These are phyloP conservation scores for Aspergillus coremiiformis DNA, from an alignment of 495 filamentous ascomycete species.

Conservation along the genomic window DNA sequence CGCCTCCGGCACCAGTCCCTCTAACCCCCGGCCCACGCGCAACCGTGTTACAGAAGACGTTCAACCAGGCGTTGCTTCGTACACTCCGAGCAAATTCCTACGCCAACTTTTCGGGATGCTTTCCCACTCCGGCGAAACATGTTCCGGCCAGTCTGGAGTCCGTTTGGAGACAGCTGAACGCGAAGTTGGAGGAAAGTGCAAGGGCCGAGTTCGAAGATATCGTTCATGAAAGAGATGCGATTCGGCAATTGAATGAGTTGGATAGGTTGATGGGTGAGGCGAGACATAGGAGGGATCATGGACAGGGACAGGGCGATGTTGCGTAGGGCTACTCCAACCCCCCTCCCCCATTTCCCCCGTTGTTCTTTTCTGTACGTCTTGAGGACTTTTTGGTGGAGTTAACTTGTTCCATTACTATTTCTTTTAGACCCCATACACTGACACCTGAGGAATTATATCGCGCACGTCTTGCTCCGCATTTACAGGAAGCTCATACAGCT, in stretches of 20 bases:
- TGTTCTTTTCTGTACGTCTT: neutral
- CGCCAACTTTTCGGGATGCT: conserved; percentile 77
- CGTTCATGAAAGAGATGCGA: conserved; percentile 59
- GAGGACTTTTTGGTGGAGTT: no score
- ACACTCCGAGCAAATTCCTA: conserved; percentile 68
- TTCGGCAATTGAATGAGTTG: conserved; percentile 71
- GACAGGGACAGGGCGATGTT: conserved; percentile 18
- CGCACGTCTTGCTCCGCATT: conserved; percentile 64
- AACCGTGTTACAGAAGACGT: conserved; percentile 59
- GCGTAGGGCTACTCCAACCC: conserved; percentile 28
- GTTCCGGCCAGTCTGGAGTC: conserved; percentile 59
- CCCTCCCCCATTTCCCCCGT: conserved; percentile 4
- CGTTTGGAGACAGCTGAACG: conserved; percentile 65
- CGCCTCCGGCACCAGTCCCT: conserved; percentile 49
- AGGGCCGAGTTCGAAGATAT: conserved; percentile 71
- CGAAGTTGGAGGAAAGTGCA: conserved; percentile 53
- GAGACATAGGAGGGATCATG: conserved; percentile 46
- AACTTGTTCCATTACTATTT: neutral
- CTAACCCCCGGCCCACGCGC: conserved; percentile 70
- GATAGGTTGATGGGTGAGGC: conserved; percentile 71
- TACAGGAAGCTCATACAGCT: conserved; percentile 51
- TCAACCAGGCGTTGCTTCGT: conserved; percentile 57
- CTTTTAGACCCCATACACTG: conserved; percentile 65
- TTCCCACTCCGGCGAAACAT: conserved; percentile 69
- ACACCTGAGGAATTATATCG: conserved; percentile 56